These are phyloP conservation scores for Colletotrichum endophyticum DNA, from an alignment of 2,329 filamentous ascomycete species.

Conservation along the genomic window DNA sequence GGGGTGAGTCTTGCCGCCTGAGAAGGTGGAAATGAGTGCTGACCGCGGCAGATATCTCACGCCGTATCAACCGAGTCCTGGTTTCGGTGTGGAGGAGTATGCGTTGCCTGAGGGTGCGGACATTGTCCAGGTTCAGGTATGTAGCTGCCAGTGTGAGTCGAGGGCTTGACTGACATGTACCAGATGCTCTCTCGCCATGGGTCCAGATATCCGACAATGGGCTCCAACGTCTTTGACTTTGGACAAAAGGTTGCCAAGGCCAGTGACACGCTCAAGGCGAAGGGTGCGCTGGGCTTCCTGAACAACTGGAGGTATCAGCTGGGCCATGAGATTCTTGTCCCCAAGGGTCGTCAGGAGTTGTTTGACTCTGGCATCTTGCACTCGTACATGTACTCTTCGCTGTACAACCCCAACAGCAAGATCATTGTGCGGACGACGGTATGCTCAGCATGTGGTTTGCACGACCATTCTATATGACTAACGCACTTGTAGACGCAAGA, in stretches of 20 bases:
- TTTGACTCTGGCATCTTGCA: conserved; percentile 74
- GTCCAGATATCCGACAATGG: conserved; percentile 72
- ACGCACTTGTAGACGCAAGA: conserved; percentile 63
- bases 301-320: conserved; percentile 73
- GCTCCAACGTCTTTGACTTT: conserved; percentile 58
- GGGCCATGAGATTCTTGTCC: conserved; percentile 74
- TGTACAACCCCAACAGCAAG: conserved; percentile 76
- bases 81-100: conserved; percentile 78
- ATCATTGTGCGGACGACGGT: conserved; percentile 74
- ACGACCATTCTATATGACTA: conserved; percentile 6
- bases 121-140: conserved; percentile 67
- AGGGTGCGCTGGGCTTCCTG: conserved; percentile 67
- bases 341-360: conserved; percentile 74
- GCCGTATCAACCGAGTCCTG: conserved; percentile 73
- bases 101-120: conserved; percentile 69
- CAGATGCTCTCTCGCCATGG: conserved; percentile 78
- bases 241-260: conserved; percentile 63
- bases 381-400: conserved; percentile 73
- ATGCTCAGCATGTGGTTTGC: conserved; percentile 18
- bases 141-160: background rate
- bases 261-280: conserved; percentile 57
- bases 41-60: conserved; percentile 53
- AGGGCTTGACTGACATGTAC: background rate
- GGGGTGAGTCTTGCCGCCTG: conserved; percentile 45
- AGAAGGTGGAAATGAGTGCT: background rate